Base-by-base conservation (phyloP, 2,329 filamentous ascomycete genomes). In the Fusarium marasasianum region DNA sequence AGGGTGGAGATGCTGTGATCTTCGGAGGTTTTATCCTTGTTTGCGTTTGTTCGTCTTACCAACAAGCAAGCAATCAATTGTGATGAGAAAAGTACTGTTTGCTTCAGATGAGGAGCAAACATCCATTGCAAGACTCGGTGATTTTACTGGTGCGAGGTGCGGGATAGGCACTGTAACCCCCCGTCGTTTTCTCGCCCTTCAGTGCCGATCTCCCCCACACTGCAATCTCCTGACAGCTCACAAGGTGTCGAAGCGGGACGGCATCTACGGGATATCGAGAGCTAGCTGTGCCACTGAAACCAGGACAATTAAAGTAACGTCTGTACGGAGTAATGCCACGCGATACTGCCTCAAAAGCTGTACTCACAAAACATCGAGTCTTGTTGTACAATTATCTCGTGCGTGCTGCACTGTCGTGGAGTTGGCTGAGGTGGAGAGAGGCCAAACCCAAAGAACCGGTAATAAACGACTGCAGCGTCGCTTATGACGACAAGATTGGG, bases 171-270 rank as follows among this genome's bases (percentile, higher is more conserved):
- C 55, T 20, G 17, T 24, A 55, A 35, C 22, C 29, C 24, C 69
- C 69, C 24, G 33, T 22, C 20, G 6, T n/a, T 47, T 35, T 8
- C 33, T 35, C 33, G 7, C 33, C 33, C 33, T 35, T 35, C 35
- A 70, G 40, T 67, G 72, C 48, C 38, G 73, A 76, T 76, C 73
- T 68, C 41, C 54, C 60, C 57, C 73, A 73, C 73, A 71, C 22
- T 13, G 70, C 18, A 75, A 75, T 75, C 62, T 75, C 73, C 66
- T 68, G 66, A 33, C 22, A 59, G 61, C 47, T 65, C 72, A 62
- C 60, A 74, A 59, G 60, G 48, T 66, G 54, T 26, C 24, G 29
- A 48, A 66, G 61, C 43, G 40, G 65, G 63, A 58, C 55, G 55
- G 41, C 41, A 50, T 58, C 43, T 44, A 20, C 53, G 53, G 56